phyloP scores from a whole-genome alignment of 2,329 filamentous ascomycete genomes.

The Sordariomycetes sp. region DNA sequence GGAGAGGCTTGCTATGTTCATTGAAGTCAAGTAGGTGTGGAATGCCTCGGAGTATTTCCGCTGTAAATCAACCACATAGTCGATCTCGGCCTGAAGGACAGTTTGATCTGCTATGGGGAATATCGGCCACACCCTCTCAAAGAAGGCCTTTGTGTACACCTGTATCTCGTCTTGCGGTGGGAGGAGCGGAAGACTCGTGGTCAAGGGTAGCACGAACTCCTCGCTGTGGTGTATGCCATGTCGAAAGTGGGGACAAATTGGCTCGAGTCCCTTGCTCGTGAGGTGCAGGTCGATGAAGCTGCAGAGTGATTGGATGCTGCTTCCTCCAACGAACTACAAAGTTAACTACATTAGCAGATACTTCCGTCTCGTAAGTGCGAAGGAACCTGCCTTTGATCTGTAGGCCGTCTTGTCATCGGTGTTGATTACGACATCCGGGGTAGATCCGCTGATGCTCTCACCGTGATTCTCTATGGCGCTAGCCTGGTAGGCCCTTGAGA shows the following conservation, averaged over 20 bases:
- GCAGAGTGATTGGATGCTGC: constrained; percentile 13
- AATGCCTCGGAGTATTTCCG: neutral
- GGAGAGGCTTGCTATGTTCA: constrained; percentile 6
- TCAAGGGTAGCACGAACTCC: constrained; percentile 11
- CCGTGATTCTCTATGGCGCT: neutral
- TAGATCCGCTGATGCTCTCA: neutral
- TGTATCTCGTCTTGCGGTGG: constrained; percentile 6
- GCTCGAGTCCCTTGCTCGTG: constrained; percentile 9
- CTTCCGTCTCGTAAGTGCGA: neutral
- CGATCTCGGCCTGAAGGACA: constrained; percentile 7
- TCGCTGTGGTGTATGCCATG: constrained; percentile 13
- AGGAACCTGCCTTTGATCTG: constrained; percentile 7
- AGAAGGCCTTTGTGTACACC: constrained; percentile 9
- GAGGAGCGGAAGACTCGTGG: constrained; percentile 7
- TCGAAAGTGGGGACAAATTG: constrained; percentile 10
- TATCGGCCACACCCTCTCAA: constrained; percentile 11
- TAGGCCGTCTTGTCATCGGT: constrained; percentile 11
- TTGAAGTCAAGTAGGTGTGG: neutral
- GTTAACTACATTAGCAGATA: constrained; percentile 5
- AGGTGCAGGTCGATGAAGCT: constrained; percentile 14
- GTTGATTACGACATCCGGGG: constrained; percentile 13
- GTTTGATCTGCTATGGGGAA: constrained; percentile 11
- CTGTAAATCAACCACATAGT: constrained; percentile 1
- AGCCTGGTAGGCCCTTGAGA: neutral
- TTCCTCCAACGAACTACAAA: constrained; percentile 12